These are phyloP conservation scores for Coniferiporia weirii DNA, from an alignment of 1,284 basidiomycete species.

Conservation along the genomic window DNA sequence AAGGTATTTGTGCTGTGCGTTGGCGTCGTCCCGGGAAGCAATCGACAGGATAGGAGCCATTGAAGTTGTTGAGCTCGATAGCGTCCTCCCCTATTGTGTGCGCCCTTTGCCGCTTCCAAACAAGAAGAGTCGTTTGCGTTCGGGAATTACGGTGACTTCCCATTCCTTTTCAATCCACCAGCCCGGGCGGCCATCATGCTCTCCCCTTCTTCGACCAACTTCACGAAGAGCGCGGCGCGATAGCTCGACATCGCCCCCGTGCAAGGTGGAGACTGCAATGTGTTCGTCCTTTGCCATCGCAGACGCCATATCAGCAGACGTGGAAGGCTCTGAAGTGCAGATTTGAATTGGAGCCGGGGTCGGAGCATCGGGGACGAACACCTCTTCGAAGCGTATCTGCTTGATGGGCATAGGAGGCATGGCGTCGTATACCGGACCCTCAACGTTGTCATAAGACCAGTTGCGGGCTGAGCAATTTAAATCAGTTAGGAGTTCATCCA, in stretches of 20 bases:
- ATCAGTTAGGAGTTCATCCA: not conserved
- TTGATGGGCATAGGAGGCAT: conserved; percentile 12
- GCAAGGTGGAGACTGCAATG: not conserved
- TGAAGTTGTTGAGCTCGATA: too few species aligned
- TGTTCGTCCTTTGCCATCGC: not conserved
- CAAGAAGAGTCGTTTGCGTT: conserved; percentile 13
- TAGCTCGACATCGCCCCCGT: not conserved
- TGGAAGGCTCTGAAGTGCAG: not conserved
- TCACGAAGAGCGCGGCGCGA: not conserved
- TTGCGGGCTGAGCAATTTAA: not conserved
- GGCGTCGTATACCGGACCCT: conserved; percentile 10
- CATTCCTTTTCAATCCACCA: conserved; percentile 19
- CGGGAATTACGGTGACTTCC: conserved; percentile 14
- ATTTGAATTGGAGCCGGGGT: not conserved
- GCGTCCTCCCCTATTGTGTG: not conserved
- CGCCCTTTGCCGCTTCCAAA: conserved; percentile 3
- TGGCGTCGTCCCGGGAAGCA: too few species aligned
- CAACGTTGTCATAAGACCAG: conserved; percentile 5
- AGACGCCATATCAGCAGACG: not conserved
- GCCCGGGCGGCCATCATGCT: conserved; percentile 1
- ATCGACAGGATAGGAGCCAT: too few species aligned
- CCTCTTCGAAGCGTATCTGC: conserved; percentile 8
- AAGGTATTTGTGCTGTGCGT: too few species aligned
- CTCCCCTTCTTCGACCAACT: conserved; percentile 5
- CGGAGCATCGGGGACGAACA: conserved; percentile 11